phyloP scores from a whole-genome alignment of 805 yeast species.

The Candida jianshihensis region DNA sequence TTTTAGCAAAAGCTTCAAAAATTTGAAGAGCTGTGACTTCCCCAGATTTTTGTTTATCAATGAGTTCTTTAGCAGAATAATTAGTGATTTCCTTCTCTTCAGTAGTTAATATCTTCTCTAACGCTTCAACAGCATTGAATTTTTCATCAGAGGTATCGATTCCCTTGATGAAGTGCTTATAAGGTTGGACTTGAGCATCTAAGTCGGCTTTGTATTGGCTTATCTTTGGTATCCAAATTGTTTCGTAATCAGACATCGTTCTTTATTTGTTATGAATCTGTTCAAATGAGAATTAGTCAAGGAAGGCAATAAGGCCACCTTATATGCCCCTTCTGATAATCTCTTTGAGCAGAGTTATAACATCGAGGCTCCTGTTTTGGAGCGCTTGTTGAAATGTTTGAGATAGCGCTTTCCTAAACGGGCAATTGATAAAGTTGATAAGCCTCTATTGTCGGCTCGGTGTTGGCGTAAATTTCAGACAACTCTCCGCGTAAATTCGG shows the following conservation, averaged over 20 bases:
- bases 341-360: too few species aligned
- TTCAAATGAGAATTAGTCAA: too few species aligned
- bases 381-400: background rate
- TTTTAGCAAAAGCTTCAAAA: constrained; percentile 45
- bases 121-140: constrained; percentile 19
- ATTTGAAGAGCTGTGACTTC: constrained; percentile 35
- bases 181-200: constrained; percentile 17
- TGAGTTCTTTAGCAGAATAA: constrained; percentile 12
- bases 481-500: too few species aligned
- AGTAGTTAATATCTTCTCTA: constrained; percentile 9
- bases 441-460: too few species aligned
- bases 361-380: too few species aligned
- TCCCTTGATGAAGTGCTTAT: constrained; percentile 8
- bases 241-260: constrained; percentile 7
- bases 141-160: constrained; percentile 13
- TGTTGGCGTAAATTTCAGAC: too few species aligned
- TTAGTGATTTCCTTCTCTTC: constrained; percentile 18
- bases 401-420: background rate
- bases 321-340: too few species aligned
- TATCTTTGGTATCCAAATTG: constrained; percentile 18
- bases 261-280: too few species aligned
- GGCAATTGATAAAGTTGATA: background rate
- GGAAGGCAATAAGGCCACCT: too few species aligned
- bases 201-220: constrained; percentile 13
- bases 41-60: constrained; percentile 20